Base-by-base conservation (phyloP, 768 basidiomycete species). In the Rhodotorula kratochvilovae region DNA sequence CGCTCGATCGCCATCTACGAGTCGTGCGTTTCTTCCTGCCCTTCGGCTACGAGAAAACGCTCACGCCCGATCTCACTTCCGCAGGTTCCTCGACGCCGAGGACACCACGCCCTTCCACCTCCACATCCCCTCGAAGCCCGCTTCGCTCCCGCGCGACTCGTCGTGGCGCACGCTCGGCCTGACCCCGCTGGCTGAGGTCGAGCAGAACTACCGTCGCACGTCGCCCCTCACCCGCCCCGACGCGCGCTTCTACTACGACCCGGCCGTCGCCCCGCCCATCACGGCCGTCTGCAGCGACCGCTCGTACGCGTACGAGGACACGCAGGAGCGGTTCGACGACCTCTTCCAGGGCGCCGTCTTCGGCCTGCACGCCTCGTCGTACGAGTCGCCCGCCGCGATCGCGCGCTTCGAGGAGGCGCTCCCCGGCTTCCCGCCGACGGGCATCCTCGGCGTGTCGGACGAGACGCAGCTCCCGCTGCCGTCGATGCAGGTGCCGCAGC, bases 401-500 rank as follows among this genome's bases (percentile, higher is more conserved):
- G 76, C 78, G 13, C 78, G 76, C 35, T 88, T 87, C 71, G 78
- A 84, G 19, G 76, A 78, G 21, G 79, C 84, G 35, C 75, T 89
- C 43, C 89, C 90, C 42, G 85, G 85, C 48, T 77, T 92, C 29
- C 83, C 88, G 3, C 84, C 87, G 11, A 76, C 79, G 12, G 96
- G 96, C 53, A 81, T 98, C 59, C 78, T 94, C 66, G 83, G 82
- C 39, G 81, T 79, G 48, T 90, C 93, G 2, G 84, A 90, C 11
- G 75, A 79, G 0, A 84, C 89, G 71, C 92, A 96, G 77, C 81
- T 92, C 15, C 93, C 93, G 4, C 81, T 84, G 57, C 87, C 93
- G 19, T 85, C 85, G 42, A 93, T 97, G 90, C 88, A 89, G 73
- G 90, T 98, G 46, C 96, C 96, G 7, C 92, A 97, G 72, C 90